Percentiles rank a stretch among this genome's conserved stretches.
Conservation (phyloP, 371 early-diverging fungal species). For the Syncephalastrum contaminatum region DNA sequence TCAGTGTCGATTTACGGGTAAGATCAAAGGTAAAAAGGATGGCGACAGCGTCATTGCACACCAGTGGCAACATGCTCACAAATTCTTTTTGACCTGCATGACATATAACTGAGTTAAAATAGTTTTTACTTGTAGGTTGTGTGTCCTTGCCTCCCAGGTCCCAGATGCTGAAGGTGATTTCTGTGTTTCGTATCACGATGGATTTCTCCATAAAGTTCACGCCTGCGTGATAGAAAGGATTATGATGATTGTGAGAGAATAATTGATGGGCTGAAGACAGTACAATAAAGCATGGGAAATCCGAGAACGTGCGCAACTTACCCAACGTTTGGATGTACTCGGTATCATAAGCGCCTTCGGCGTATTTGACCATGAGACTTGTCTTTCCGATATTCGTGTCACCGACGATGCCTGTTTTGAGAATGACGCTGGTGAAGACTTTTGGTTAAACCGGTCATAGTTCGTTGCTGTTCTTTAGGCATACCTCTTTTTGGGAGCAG, state of each 20-base stretch:
- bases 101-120: background rate
- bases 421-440: slow-evolving; percentile 52
- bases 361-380: slow-evolving; percentile 97
- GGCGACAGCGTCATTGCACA: slow-evolving; percentile 94
- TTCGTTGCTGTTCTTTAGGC: no score
- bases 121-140: slow-evolving; percentile 8
- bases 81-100: slow-evolving; percentile 88
- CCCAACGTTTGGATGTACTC: slow-evolving; percentile 97
- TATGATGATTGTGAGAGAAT: background rate
- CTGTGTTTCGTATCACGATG: slow-evolving; percentile 84
- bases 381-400: slow-evolving; percentile 99
- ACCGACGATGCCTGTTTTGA: slow-evolving; percentile 98
- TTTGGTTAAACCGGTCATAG: background rate
- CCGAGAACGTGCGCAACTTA: slow-evolving; percentile 20
- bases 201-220: slow-evolving; percentile 99
- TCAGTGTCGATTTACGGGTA: slow-evolving; percentile 88
- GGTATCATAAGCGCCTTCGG: slow-evolving; percentile 94
- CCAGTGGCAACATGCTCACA: slow-evolving; percentile 96
- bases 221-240: slow-evolving; percentile 48
- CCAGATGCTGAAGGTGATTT: slow-evolving; percentile 98
- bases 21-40: slow-evolving; percentile 96
- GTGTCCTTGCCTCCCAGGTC: slow-evolving; percentile 90
- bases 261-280: background rate
- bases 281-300: no score
- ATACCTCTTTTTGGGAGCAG: no score